Percentiles rank a stretch among this genome's conserved stretches.
Conservation (phyloP, 1,284 basidiomycete species). For the Uromyces viciae-fabae region DNA sequence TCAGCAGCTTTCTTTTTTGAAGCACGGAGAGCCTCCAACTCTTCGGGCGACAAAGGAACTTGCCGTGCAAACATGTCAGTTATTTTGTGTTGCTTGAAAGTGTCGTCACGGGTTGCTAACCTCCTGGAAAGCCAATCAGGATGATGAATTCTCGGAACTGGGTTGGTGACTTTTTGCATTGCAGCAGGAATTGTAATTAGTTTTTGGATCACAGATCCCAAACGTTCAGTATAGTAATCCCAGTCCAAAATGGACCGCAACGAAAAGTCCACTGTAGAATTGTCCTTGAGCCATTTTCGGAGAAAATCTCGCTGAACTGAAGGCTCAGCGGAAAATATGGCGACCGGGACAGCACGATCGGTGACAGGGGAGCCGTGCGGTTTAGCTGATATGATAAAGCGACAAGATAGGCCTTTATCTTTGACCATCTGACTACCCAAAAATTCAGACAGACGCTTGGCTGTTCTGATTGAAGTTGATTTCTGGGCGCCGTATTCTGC, state of each 20-base stretch:
- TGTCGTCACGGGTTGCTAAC: slow-evolving; percentile 83
- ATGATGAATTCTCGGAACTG: slow-evolving; percentile 90
- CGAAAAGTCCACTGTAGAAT: slow-evolving; percentile 80
- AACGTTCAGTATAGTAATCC: slow-evolving; percentile 96
- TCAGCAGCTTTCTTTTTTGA: slow-evolving; percentile 49
- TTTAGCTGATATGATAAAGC: slow-evolving; percentile 95
- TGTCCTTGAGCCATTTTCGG: slow-evolving; percentile 95
- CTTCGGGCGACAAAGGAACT: slow-evolving; percentile 46
- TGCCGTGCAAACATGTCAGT: slow-evolving; percentile 83
- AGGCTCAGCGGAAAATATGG: slow-evolving; percentile 95
- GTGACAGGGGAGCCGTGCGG: slow-evolving; percentile 92
- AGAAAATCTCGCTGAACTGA: slow-evolving; percentile 83
- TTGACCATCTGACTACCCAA: slow-evolving; percentile 98
- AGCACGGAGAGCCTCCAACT: slow-evolving; percentile 37
- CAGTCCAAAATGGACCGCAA: slow-evolving; percentile 93
- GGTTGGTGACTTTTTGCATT: slow-evolving; percentile 94
- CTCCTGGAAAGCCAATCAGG: slow-evolving; percentile 95
- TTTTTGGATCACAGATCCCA: slow-evolving; percentile 98
- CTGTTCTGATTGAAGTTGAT: slow-evolving; percentile 96
- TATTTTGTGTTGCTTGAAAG: slow-evolving; percentile 95
- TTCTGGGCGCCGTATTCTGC: slow-evolving; percentile 96
- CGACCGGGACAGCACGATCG: slow-evolving; percentile 94
- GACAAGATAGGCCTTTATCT: slow-evolving; percentile 97
- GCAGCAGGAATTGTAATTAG: slow-evolving; percentile 98
- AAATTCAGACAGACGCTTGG: slow-evolving; percentile 90